Conservation (phyloP, 345 rosid species). For the Erodium maritimum region DNA sequence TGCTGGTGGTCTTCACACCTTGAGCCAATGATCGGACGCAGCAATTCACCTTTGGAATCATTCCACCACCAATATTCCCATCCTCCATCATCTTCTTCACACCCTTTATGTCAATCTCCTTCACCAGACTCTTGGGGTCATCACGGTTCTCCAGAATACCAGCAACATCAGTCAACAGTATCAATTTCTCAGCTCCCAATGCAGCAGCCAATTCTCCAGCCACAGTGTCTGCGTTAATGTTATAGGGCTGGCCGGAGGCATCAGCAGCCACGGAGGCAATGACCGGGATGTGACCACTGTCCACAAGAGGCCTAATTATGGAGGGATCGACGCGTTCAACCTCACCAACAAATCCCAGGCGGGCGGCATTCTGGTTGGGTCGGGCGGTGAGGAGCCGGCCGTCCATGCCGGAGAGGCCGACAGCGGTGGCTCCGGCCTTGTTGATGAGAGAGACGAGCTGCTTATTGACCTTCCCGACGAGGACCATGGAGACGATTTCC, state of each 20-base stretch:
- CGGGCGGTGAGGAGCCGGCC: constrained; percentile 76
- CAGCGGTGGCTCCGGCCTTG: constrained; percentile 77
- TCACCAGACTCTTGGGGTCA: constrained; percentile 62
- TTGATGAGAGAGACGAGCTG: constrained; percentile 66
- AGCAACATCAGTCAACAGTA: constrained; percentile 72
- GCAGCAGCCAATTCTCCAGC: constrained; percentile 96
- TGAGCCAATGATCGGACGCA: constrained; percentile 76
- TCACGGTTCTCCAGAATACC: constrained; percentile 59
- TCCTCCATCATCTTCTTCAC: constrained; percentile 67
- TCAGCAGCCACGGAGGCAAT: constrained; percentile 88
- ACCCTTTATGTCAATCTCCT: constrained; percentile 76
- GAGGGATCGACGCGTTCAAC: constrained; percentile 59
- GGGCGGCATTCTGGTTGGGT: constrained; percentile 57
- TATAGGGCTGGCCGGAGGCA: constrained; percentile 58
- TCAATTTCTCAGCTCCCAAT: constrained; percentile 81
- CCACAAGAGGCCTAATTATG: constrained; percentile 41
- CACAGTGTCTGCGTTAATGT: constrained; percentile 89
- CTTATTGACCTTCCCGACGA: constrained; percentile 81
- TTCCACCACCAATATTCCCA: constrained; percentile 75
- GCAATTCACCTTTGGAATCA: constrained; percentile 89
- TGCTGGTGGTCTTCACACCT: constrained; percentile 84
- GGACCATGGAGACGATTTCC: constrained; percentile 95
- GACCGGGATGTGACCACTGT: constrained; percentile 66
- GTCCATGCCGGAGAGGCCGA: constrained; percentile 80
- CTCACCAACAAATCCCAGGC: constrained; percentile 77